Percentiles rank a stretch among this genome's conserved stretches.
These are phyloP conservation scores for Pterocarpus macrocarpus DNA, from an alignment of 306 rosid genomes.

Conservation along the genomic window DNA sequence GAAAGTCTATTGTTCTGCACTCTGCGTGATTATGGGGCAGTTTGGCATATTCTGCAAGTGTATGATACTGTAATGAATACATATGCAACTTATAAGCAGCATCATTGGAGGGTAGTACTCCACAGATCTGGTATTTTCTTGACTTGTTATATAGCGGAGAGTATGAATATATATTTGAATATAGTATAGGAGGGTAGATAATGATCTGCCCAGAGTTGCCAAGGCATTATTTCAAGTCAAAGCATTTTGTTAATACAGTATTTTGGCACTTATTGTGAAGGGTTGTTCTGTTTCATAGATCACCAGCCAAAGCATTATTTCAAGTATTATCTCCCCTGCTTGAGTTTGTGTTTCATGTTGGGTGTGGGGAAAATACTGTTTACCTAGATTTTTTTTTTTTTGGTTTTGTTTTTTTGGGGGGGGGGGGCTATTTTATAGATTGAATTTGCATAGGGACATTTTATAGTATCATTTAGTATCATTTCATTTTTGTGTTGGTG, in stretches of 20 bases:
- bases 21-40: constrained; percentile 2
- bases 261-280: constrained; percentile 10
- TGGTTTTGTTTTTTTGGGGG: too few species aligned
- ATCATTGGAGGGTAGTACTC: constrained; percentile 6
- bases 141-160: constrained; percentile 9
- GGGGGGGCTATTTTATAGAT: neutral
- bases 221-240: too few species aligned
- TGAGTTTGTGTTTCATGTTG: constrained; percentile 1
- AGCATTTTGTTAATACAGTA: neutral
- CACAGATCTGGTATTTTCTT: constrained; percentile 25
- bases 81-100: constrained; percentile 25
- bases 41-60: neutral
- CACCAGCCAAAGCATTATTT: constrained; percentile 2
- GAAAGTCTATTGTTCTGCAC: neutral
- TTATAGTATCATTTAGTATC: neutral
- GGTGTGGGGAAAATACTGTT: neutral
- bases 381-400: neutral
- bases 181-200: neutral
- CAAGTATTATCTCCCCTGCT: constrained; percentile 2
- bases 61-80: constrained; percentile 9
- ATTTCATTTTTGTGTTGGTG: neutral
- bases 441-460: constrained; percentile 24
- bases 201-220: neutral
- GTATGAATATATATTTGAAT: constrained; percentile 5
- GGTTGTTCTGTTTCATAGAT: constrained; percentile 17